Evolutionary conservation across 2,329 filamentous ascomycete species (phyloP), one percentile per base, ranked within the genome.

Genomic region (Colletotrichum sp.): DNA sequence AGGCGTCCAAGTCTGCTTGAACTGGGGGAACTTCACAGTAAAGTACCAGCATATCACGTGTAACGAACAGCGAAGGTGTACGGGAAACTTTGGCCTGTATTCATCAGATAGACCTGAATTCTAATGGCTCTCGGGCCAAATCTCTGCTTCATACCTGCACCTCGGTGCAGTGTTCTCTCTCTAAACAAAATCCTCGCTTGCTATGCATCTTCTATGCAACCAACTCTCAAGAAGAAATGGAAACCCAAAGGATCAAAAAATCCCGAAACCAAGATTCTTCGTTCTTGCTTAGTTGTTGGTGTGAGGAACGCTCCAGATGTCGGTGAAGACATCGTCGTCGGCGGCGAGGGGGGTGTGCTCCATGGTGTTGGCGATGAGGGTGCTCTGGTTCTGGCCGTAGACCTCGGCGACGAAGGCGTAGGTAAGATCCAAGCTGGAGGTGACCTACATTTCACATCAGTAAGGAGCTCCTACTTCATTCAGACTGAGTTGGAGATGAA

Each of bases 331-430:
- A 64, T 84, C 82, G 38, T 82, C 79, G 24, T 78, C 73, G 21
- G 81, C 78, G 18, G 71, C 61, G 16, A 78, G 78, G 3, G 82
- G 79, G n/a, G 78, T 85, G 83, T 92, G 92, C 82, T 93, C 91
- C 78, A 90, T 87, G 56, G 81, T 80, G 76, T 86, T 85, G 14
- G 88, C 87, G 55, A 92, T 82, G 6, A 77, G 77, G 64, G 85
- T 80, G 4, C 88, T 88, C 63, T 83, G 81, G 34, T 87, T 85
- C 63, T 86, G 82, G 1, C 90, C 90, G 83, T 88, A 93, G 9
- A 90, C 83, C 38, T 79, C 77, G 36, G 79, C 78, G 62, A 86
- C 78, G 72, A 85, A 86, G 26, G 80, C 83, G 55, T 85, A 84
- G 21, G 81, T 78, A 38, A 86, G 79, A 38, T 86, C 84, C 10